Conservation (phyloP, 129 eudicot genomes). For the carrot (Daucus carota) region DH1_v3.0 NC_030388.2:12178001-12178500, state of each 20-base stretch:
- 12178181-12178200: slow-evolving; percentile 23
- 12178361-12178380: not conserved
- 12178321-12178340: not conserved
- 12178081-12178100: not conserved
- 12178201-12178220: slow-evolving; percentile 12
- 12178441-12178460: not conserved
- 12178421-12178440: slow-evolving; percentile 12
- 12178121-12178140: not conserved
- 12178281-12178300: slow-evolving; percentile 8
- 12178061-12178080: not conserved
- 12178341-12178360: not conserved
- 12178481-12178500: not conserved
- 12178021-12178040: too few relatives aligned
- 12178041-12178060: too few relatives aligned
- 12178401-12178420: slow-evolving; percentile 2
- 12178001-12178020: not conserved
- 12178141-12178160: not conserved
- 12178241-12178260: not conserved
- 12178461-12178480: not conserved
- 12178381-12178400: slow-evolving; percentile 1
- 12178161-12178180: not conserved
- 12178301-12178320: slow-evolving; percentile 8
- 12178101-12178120: slow-evolving; percentile 8
- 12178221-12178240: slow-evolving; percentile 24
- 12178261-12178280: not conserved